These are phyloP conservation scores for Botryotinia calthae DNA, from an alignment of 2,329 filamentous ascomycete genomes.

Conservation along the genomic window DNA sequence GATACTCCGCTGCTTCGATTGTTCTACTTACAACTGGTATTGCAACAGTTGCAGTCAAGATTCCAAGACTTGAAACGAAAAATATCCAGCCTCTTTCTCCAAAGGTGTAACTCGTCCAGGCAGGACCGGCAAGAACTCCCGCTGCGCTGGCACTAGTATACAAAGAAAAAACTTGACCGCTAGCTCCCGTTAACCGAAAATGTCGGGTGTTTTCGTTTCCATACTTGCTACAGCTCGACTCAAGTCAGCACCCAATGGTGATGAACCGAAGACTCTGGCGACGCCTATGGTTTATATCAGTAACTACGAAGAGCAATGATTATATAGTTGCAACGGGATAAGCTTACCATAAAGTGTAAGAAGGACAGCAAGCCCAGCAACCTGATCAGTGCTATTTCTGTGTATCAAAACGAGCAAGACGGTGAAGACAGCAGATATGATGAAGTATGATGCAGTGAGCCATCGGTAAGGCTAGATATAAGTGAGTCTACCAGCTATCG, in stretches of 20 bases:
- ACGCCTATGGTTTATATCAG: conserved; percentile 17
- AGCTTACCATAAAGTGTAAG: conserved; percentile 54
- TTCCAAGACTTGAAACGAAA: conserved; percentile 21
- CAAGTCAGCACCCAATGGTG: conserved; percentile 23
- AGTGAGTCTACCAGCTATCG: conserved; percentile 50
- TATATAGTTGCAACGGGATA: not conserved
- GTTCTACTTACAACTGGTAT: conserved; percentile 13
- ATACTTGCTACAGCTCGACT: conserved; percentile 21
- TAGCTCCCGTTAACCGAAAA: conserved; percentile 22
- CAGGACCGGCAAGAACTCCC: conserved; percentile 23
- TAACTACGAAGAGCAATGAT: not conserved
- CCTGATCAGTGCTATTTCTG: conserved; percentile 54
- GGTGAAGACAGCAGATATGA: conserved; percentile 54
- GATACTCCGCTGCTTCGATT: not conserved
- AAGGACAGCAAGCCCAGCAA: conserved; percentile 62
- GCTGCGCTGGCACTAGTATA: conserved; percentile 23
- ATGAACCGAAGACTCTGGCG: conserved; percentile 19
- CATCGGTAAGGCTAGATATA: conserved; percentile 58
- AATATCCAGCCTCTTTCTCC: conserved; percentile 20
- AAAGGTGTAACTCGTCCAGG: conserved; percentile 21
- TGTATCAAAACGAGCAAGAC: conserved; percentile 63
- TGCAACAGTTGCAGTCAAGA: conserved; percentile 21
- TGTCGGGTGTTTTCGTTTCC: conserved; percentile 19
- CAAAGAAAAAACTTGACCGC: conserved; percentile 24
- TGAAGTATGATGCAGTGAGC: conserved; percentile 57